Evolutionary conservation across 345 rosid genomes (phyloP).

Genomic region (Nasturtium officinale): DNA sequence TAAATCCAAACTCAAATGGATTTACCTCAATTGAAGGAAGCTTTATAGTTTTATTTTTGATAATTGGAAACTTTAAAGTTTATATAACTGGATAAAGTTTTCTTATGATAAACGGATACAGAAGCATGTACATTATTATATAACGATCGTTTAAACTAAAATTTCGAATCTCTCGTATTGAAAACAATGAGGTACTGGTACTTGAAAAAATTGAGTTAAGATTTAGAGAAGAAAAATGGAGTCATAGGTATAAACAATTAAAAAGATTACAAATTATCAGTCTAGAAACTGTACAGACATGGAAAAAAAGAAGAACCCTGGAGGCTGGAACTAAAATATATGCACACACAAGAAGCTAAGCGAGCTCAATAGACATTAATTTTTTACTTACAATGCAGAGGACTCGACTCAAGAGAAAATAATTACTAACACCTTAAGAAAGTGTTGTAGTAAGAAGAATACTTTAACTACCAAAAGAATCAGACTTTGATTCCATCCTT

Average conservation of each 20-base stretch:
- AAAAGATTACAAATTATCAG: constrained; percentile 10
- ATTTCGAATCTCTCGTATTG: neutral
- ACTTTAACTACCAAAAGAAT: constrained; percentile 56
- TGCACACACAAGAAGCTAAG: constrained; percentile 35
- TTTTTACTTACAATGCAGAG: constrained; percentile 34
- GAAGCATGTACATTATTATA: neutral
- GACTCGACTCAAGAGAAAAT: constrained; percentile 20
- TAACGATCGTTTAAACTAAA: neutral
- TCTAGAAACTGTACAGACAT: constrained; percentile 37
- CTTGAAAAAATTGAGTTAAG: too few relatives aligned
- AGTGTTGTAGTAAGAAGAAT: constrained; percentile 29
- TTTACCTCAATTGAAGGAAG: neutral
- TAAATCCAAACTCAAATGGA: neutral
- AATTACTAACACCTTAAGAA: constrained; percentile 27
- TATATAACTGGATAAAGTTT: neutral
- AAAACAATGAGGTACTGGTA: too few relatives aligned
- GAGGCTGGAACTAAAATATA: constrained; percentile 1
- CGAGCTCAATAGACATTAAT: neutral
- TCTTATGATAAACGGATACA: neutral
- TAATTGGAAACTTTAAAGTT: neutral
- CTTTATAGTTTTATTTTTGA: neutral
- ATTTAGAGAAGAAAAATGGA: constrained; percentile 5
- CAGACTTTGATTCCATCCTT: constrained; percentile 73
- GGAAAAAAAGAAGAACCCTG: constrained; percentile 12
- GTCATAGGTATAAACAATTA: neutral